Base-by-base conservation (phyloP, 805 yeast species). In the Naumovozyma castellii region DNA sequence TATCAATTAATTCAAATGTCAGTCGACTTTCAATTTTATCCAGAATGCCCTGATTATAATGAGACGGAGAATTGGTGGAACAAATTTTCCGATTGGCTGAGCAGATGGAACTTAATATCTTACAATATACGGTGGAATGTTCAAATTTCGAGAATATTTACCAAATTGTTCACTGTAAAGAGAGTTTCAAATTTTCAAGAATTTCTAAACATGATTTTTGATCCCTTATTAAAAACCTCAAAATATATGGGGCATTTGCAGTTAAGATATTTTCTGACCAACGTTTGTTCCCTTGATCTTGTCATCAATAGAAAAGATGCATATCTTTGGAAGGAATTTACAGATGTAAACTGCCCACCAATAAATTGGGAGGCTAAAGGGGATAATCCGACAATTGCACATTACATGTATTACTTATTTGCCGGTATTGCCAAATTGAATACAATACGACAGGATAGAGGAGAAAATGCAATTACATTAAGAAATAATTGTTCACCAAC, bases 71-170 rank as follows among this genome's bases (percentile, higher is more conserved):
- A 45, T 37, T 58, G 61, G 61, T 66, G 69, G 69, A 32, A 41
- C 0, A 51, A 56, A 13, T 57, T 66, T 32, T 46, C 67, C 1
- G 39, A 51, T 15, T 66, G 69, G 69, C 43, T 66, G 5, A 47
- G 54, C 6, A 57, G 53, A 40, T 61, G 67, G 54, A 59, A 61
- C 41, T 45, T 66, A 9, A 56, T 65, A 1, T 64, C 69, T 20
- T 62, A 64, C 38, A 66, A 66, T 37, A 56, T 66, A 12, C 61
- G 64, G 15, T 66, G 69, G 69, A 54, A 61, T 27, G 53, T 66
- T 4, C 56, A 61, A 35, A 48, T 66, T 2, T 51, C 60, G 20
- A 57, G 69, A 42, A 48, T 51, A 35, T 66, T 54, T 31, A 34
- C 61, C 0, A 43, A 50, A 5, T 45, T 65, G 28, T 55, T 42